A percentile compares a stretch with the other conserved stretches of the same genome.
Conservation (phyloP, 2,329 filamentous ascomycete species). For the Intubia oerlemansii region DNA sequence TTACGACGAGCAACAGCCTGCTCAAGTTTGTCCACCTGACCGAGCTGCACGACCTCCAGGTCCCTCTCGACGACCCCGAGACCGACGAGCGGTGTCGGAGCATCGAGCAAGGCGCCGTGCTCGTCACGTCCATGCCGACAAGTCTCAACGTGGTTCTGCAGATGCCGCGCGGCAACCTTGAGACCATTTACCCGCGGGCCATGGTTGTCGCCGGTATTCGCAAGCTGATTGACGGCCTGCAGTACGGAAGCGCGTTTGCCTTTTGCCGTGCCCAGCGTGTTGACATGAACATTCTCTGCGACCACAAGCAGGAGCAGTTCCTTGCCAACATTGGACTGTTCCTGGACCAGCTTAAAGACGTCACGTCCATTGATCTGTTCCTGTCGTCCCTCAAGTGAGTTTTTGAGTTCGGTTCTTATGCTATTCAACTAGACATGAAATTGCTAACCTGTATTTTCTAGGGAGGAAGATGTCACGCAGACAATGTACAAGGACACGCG, state of each 20-base stretch:
- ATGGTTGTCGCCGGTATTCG: constrained; percentile 84
- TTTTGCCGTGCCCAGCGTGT: constrained; percentile 84
- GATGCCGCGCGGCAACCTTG: constrained; percentile 88
- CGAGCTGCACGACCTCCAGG: constrained; percentile 47
- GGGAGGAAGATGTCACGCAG: constrained; percentile 79
- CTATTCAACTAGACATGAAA: too few species aligned
- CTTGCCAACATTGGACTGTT: constrained; percentile 55
- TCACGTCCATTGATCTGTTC: constrained; percentile 75
- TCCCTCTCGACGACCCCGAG: constrained; percentile 76
- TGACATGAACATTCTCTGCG: constrained; percentile 93
- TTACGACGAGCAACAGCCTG: constrained; percentile 80
- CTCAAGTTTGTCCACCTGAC: constrained; percentile 84
- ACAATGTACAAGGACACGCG: constrained; percentile 89
- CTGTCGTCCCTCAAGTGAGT: constrained; percentile 60
- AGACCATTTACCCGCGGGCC: constrained; percentile 83
- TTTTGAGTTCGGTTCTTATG: background rate
- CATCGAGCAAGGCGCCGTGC: constrained; percentile 69
- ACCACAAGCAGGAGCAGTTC: constrained; percentile 78
- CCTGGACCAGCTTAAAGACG: constrained; percentile 62
- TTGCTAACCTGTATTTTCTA: too few species aligned
- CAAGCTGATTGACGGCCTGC: constrained; percentile 53
- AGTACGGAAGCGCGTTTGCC: constrained; percentile 68
- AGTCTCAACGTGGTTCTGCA: constrained; percentile 73
- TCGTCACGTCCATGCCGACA: constrained; percentile 78
- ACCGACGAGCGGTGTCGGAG: constrained; percentile 80